Evolutionary conservation across 2,329 filamentous ascomycete species (phyloP).

Genomic region (Pseudopyrenochaeta lycopersici): DNA sequence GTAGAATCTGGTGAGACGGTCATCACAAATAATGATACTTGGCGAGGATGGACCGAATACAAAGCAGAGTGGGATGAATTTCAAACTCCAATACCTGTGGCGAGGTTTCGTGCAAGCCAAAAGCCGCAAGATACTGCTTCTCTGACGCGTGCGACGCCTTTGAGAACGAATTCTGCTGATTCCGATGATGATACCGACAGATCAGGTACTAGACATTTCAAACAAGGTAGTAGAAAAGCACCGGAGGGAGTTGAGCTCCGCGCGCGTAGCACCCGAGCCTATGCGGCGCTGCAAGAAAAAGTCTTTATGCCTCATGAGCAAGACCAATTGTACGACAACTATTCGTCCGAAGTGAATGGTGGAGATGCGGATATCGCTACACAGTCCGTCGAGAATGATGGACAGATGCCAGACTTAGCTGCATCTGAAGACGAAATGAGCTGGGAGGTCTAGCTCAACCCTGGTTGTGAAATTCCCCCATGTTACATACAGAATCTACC

Average conservation of each 20-base stretch:
- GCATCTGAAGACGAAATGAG: constrained; percentile 16
- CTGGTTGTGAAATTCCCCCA: not conserved
- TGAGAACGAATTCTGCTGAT: not conserved
- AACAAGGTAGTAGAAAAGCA: constrained; percentile 2
- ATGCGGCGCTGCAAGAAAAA: constrained; percentile 31
- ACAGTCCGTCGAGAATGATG: constrained; percentile 6
- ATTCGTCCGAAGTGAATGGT: not conserved
- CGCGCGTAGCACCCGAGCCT: constrained; percentile 26
- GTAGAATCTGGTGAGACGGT: constrained; percentile 27
- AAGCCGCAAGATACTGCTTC: constrained; percentile 9
- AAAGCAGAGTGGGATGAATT: constrained; percentile 61
- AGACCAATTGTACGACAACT: constrained; percentile 5
- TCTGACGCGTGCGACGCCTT: not conserved
- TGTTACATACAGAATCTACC: too few relatives aligned
- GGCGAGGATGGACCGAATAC: constrained; percentile 58
- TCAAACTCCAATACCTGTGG: constrained; percentile 18
- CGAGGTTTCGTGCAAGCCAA: constrained; percentile 29
- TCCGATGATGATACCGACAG: constrained; percentile 5
- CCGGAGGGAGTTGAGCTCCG: constrained; percentile 24
- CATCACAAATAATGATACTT: constrained; percentile 53
- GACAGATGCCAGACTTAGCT: not conserved
- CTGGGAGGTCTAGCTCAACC: constrained; percentile 6
- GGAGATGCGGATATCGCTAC: not conserved
- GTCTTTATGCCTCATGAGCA: not conserved
- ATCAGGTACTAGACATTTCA: not conserved